These are phyloP conservation scores for Lasiosphaeria hispida DNA, from an alignment of 495 filamentous ascomycete species.

Conservation along the genomic window DNA sequence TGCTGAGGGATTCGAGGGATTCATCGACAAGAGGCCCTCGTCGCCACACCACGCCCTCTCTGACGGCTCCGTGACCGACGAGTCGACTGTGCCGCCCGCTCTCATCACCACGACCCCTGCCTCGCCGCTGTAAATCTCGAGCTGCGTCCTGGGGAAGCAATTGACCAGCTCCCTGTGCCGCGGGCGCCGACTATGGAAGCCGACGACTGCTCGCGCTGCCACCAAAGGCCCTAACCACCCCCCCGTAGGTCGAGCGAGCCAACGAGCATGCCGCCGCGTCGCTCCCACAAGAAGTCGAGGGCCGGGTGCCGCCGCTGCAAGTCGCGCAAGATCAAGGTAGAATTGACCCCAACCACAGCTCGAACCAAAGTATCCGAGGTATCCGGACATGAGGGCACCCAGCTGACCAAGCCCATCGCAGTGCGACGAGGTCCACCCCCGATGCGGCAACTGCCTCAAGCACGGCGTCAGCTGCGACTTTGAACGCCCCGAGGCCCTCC, in stretches of 20 bases:
- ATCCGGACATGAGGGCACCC: neutral
- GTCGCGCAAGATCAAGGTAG: slow-evolving; percentile 61
- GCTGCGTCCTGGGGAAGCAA: neutral
- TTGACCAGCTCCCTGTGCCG: neutral
- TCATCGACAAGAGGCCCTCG: too few species aligned
- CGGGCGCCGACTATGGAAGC: slow-evolving; percentile 20
- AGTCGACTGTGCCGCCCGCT: too few species aligned
- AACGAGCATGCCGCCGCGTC: slow-evolving; percentile 51
- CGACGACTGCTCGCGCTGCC: slow-evolving; percentile 11
- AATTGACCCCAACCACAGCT: neutral
- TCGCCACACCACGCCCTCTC: too few species aligned
- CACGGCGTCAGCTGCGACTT: slow-evolving; percentile 65
- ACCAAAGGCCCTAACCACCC: slow-evolving; percentile 22
- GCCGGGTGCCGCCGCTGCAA: slow-evolving; percentile 62
- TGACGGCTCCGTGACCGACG: too few species aligned
- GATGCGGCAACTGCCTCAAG: slow-evolving; percentile 61
- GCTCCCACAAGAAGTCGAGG: slow-evolving; percentile 63
- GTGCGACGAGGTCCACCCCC: slow-evolving; percentile 63
- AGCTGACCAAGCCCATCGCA: slow-evolving; percentile 25
- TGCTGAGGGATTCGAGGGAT: too few species aligned
- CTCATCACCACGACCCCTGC: neutral
- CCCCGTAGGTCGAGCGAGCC: neutral
- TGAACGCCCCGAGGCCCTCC: slow-evolving; percentile 43
- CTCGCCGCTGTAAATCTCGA: neutral
- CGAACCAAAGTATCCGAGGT: neutral